These are phyloP conservation scores for Ettlia oleoabundans DNA, from an alignment of 139 green algal genomes.

Conservation along the genomic window DNA sequence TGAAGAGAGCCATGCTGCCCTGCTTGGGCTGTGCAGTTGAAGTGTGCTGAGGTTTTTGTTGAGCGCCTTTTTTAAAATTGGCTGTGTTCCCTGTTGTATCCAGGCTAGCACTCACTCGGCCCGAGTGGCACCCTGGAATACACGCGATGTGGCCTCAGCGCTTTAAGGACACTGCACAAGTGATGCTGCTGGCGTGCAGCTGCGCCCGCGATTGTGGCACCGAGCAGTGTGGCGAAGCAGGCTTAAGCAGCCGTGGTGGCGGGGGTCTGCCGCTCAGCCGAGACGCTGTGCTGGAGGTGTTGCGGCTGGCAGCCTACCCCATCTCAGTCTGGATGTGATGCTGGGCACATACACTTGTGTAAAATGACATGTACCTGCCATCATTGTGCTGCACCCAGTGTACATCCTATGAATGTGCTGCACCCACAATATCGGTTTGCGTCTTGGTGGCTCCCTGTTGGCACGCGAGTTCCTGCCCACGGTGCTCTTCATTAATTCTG, in stretches of 20 bases:
- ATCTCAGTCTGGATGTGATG: not conserved
- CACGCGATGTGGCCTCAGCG: slow-evolving; percentile 9
- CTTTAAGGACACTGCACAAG: not conserved
- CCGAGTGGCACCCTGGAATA: not conserved
- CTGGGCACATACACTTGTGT: too few species aligned
- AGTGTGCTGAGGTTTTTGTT: too few species aligned
- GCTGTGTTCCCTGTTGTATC: not conserved
- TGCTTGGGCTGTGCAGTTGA: too few species aligned
- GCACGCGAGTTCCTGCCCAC: too few species aligned
- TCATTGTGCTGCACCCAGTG: too few species aligned
- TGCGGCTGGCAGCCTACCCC: not conserved
- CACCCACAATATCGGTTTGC: too few species aligned
- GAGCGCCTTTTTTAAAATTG: not conserved
- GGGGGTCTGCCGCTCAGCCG: not conserved
- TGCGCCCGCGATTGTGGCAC: too few species aligned
- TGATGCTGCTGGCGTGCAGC: slow-evolving; percentile 1
- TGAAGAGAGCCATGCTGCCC: too few species aligned
- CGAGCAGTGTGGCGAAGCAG: not conserved
- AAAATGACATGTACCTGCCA: too few species aligned
- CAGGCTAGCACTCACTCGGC: slow-evolving; percentile 21
- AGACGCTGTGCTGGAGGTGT: not conserved
- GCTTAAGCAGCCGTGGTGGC: not conserved
- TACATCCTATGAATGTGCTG: too few species aligned
- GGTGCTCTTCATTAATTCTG: too few species aligned
- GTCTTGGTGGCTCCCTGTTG: too few species aligned